Evolutionary conservation across 2,329 filamentous ascomycete species (phyloP), one percentile per base, ranked within the genome.

Genomic region (Cordyceps cicadae): DNA sequence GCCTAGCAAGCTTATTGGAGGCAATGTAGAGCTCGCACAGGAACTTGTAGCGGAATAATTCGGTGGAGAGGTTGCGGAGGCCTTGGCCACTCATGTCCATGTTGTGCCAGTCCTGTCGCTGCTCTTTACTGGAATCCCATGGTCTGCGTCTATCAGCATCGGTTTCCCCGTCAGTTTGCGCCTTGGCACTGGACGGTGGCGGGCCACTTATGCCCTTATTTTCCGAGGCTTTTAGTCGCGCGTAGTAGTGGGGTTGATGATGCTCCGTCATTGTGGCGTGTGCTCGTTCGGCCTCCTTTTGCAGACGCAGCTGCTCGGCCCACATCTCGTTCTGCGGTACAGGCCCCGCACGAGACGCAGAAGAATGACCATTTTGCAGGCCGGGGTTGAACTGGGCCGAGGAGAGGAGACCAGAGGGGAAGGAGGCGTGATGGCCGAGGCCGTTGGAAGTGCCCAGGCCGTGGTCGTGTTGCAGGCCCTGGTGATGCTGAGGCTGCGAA

Each of bases 11-110:
- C 72, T 92, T 92, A 79, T 99, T 99, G 66, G 92, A 93, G 67
- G 92, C 92, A 64, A 99, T 85, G 73, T 96, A 97, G 34, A 99
- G 83, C 74, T 95, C 93, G 66, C 89, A 89, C 61, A 99, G 79
- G 73, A 99, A 97, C 50, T 82, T 82, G 75, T 97, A 99, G 66
- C 83, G 81, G 77, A 97, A 97, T 37, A 99, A 79, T 50, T 88
- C 84, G 9, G 84, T 77, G 1, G 92, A 87, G 37, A 99, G 80
- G 62, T 91, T 89, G 66, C 92, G 88, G 54, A 99, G 79, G 21
- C 93, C 93, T 76, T 97, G 94, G n/a, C 94, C 94, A 67, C 92
- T 94, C 72, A 97, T 87, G 74, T 99, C 94, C 67, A 99, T 80
- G 65, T 92, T 92, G 72, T 90, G 85, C 94, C 94, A 97, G 69